Conservation (phyloP, 192 early-diverging fungal genomes). For the Entomortierella lignicola region DNA sequence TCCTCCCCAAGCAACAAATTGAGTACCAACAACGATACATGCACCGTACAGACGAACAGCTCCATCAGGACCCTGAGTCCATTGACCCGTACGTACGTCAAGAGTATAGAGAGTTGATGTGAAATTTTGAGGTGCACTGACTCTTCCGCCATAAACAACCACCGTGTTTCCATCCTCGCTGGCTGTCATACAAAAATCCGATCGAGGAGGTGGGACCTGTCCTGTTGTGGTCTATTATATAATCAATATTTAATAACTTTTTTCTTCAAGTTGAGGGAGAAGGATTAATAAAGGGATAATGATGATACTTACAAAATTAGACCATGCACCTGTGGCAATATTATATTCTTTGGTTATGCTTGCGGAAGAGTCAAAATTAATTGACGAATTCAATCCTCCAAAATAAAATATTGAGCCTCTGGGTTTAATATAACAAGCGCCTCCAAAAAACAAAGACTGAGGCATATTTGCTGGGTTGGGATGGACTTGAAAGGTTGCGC, state of each 20-base stretch:
- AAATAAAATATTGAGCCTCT: slow-evolving; percentile 33
- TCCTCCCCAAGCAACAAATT: slow-evolving; percentile 40
- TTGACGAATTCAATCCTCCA: slow-evolving; percentile 15
- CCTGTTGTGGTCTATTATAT: slow-evolving; percentile 19
- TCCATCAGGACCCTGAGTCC: slow-evolving; percentile 24
- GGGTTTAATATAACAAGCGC: slow-evolving; percentile 8
- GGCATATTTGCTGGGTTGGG: slow-evolving; percentile 9
- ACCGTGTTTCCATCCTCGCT: slow-evolving; percentile 37
- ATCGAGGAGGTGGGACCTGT: slow-evolving; percentile 8
- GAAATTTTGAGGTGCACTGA: slow-evolving; percentile 11
- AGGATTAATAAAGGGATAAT: no score
- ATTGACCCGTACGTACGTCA: slow-evolving; percentile 8
- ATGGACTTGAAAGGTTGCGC: neutral
- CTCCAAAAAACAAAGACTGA: slow-evolving; percentile 15
- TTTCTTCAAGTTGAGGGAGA: neutral
- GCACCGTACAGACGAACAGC: slow-evolving; percentile 19
- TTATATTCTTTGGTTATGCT: slow-evolving; percentile 29
- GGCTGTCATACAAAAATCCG: slow-evolving; percentile 36
- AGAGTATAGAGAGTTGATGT: slow-evolving; percentile 14
- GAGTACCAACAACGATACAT: slow-evolving; percentile 30
- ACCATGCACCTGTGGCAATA: slow-evolving; percentile 9
- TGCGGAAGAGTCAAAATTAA: slow-evolving; percentile 13
- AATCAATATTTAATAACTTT: no score
- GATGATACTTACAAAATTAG: slow-evolving; percentile 48
- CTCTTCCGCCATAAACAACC: slow-evolving; percentile 30